Conservation (phyloP, 1,139 yeast species). For the Suhomyces coccinellae region DNA sequence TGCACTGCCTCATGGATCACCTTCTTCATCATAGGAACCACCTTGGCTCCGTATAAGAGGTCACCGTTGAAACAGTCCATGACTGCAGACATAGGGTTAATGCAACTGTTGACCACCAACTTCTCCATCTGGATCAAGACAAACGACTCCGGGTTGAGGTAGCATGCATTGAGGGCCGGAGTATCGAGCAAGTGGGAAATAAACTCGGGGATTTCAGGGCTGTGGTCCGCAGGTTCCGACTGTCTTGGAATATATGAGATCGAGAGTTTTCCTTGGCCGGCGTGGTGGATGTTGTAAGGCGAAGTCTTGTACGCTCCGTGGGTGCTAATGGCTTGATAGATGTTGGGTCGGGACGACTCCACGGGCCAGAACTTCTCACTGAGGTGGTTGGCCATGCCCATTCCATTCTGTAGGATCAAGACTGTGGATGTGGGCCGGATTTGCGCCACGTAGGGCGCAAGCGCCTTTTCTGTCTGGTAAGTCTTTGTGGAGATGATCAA, state of each 20-base stretch:
- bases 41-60: conserved; percentile 41
- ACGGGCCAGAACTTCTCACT: conserved; percentile 57
- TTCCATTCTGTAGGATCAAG: conserved; percentile 74
- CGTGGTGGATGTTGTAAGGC: conserved; percentile 58
- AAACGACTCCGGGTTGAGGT: conserved; percentile 54
- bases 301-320: conserved; percentile 68
- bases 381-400: conserved; percentile 64
- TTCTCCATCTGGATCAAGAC: conserved; percentile 70
- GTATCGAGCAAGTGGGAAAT: conserved; percentile 33
- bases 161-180: conserved; percentile 42
- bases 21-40: conserved; percentile 32
- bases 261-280: conserved; percentile 62
- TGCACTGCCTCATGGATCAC: conserved; percentile 50
- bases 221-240: conserved; percentile 4
- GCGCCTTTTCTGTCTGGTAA: conserved; percentile 50
- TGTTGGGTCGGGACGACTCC: conserved; percentile 45
- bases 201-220: conserved; percentile 27
- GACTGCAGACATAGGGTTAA: conserved; percentile 73
- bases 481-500: conserved; percentile 66
- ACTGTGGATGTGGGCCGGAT: conserved; percentile 51
- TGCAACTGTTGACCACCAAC: conserved; percentile 69
- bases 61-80: conserved; percentile 75
- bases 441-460: conserved; percentile 43
- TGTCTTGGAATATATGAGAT: conserved; percentile 36
- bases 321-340: conserved; percentile 74